Evolutionary conservation across 345 rosid species (phyloP).

Genomic region (Pistacia atlantica): DNA sequence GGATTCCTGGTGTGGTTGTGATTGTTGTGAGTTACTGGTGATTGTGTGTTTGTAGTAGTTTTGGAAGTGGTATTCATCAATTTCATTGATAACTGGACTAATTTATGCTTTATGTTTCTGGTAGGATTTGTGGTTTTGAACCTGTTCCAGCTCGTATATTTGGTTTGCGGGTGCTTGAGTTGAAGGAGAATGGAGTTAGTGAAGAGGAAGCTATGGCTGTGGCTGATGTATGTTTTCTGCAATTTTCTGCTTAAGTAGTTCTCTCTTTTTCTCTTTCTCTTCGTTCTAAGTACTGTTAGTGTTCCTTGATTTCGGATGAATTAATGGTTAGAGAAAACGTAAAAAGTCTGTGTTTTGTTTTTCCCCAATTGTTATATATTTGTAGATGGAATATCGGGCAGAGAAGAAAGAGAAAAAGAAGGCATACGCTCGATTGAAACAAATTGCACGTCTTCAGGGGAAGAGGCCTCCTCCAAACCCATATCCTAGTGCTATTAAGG

Average conservation of each 20-base stretch:
- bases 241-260: not conserved
- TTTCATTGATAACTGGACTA: not conserved
- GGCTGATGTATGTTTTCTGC: constrained; percentile 62
- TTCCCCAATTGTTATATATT: no score
- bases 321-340: constrained; percentile 2
- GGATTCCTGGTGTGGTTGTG: no score
- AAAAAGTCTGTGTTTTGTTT: not conserved
- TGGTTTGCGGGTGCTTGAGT: constrained; percentile 70
- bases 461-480: constrained; percentile 83
- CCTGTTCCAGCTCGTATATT: constrained; percentile 83
- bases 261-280: not conserved
- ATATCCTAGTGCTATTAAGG: constrained; percentile 64
- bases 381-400: constrained; percentile 68
- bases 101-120: constrained; percentile 21
- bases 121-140: constrained; percentile 59
- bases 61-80: no score
- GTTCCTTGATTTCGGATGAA: not conserved
- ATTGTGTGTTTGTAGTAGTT: no score
- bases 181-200: constrained; percentile 74
- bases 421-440: constrained; percentile 69
- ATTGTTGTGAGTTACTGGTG: no score
- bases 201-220: constrained; percentile 76
- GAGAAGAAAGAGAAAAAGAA: constrained; percentile 69
- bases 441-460: constrained; percentile 62
- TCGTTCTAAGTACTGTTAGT: not conserved